Evolutionary conservation across 768 basidiomycete genomes (phyloP).

Genomic region (Sporobolomyces pararoseus): DNA sequence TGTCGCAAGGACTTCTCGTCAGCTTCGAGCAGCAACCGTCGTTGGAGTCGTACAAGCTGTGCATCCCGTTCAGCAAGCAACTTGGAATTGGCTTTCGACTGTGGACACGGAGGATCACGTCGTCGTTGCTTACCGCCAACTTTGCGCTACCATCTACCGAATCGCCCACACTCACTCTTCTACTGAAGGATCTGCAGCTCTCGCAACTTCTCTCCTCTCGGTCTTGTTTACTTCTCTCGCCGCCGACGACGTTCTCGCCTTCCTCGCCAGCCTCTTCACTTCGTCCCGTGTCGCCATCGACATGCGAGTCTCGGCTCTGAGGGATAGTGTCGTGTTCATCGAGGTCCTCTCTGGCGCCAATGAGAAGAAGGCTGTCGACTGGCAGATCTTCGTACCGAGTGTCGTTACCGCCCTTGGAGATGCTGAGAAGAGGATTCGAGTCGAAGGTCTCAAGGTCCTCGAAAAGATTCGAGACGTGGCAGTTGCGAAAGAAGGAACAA

Average conservation of each 20-base stretch:
- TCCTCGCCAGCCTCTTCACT: conserved; percentile 71
- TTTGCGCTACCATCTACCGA: conserved; percentile 65
- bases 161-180: conserved; percentile 63
- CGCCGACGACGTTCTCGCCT: conserved; percentile 64
- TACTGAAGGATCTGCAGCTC: conserved; percentile 1
- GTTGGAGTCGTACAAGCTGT: conserved; percentile 41
- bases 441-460: conserved; percentile 46
- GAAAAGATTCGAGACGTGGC: conserved; percentile 32
- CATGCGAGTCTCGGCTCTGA: conserved; percentile 59
- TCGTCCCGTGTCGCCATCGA: conserved; percentile 36
- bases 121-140: conserved; percentile 54
- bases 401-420: conserved; percentile 40
- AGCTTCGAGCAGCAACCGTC: conserved; percentile 41
- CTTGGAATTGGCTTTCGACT: conserved; percentile 34
- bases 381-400: conserved; percentile 51
- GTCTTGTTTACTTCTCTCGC: conserved; percentile 66
- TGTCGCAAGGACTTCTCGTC: conserved; percentile 39
- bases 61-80: conserved; percentile 19
- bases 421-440: conserved; percentile 45
- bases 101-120: conserved; percentile 21
- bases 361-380: conserved; percentile 51
- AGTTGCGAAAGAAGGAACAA: conserved; percentile 11
- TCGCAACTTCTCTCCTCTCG: conserved; percentile 53
- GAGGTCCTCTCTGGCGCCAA: conserved; percentile 59
- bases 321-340: conserved; percentile 75